Base-by-base conservation (phyloP, 495 filamentous ascomycete species). In the Rostrohypoxylon terebratum region DNA sequence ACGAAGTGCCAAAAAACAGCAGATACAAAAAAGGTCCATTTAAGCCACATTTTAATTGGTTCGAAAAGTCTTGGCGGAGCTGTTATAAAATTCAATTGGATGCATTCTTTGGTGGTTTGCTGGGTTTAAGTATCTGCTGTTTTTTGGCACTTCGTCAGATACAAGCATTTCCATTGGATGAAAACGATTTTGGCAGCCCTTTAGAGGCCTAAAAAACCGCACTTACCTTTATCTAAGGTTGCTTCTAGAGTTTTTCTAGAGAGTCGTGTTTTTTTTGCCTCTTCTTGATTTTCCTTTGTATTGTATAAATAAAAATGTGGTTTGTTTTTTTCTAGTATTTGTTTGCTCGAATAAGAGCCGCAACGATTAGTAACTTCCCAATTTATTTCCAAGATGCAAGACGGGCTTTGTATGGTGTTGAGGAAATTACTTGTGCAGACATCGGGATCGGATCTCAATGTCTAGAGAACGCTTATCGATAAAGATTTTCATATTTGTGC, bases 151-250 rank as follows among this genome's bases (percentile, higher is more conserved):
- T n/a, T n/a, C n/a, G n/a, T n/a, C n/a, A n/a, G n/a, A n/a, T 45
- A 4, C 6, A 13, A 4, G 28, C 11, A n/a, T 34, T 45, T 25
- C 66, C 42, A 74, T 74, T 74, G 71, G 71, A 18, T 50, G 6
- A 63, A 38, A 58, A 13, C 31, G 53, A 10, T 73, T 48, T 60
- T n/a, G 38, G 28, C 20, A 55, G 28, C 28, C 7, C 25, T 65
- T 21, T 21, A 50, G 31, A 40, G 66, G 57, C 47, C 40, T 45
- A 33, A 66, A 72, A 74, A 74, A 36, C 67, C 71, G 62, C 71
- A 71, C 5, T 50, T 51, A n/a, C 21, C 31, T 68, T 33, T 60
- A 14, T 50, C 8, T 50, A 38, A 53, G n/a, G 10, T 38, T 51
- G 8, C 44, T 55, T 23, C 23, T 18, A 44, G 14, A 5, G 13